Evolutionary conservation across 805 yeast species (phyloP).

Genomic region (Priceomyces castillae): DNA sequence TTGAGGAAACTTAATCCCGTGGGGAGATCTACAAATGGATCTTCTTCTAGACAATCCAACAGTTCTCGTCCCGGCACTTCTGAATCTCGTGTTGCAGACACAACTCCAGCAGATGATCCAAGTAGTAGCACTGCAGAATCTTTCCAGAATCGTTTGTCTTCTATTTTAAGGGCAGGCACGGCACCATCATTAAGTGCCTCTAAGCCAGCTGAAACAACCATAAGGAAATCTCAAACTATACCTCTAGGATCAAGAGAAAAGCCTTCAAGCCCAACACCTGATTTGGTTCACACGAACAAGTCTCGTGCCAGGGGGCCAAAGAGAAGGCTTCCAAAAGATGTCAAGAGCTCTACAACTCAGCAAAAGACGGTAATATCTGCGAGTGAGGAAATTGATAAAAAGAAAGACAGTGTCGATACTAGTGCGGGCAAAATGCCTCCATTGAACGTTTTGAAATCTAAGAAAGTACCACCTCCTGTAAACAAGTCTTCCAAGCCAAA

Average conservation of each 20-base stretch:
- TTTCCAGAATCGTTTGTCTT: slow-evolving; percentile 24
- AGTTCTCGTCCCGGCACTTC: background rate
- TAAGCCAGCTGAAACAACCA: slow-evolving; percentile 1
- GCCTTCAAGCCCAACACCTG: slow-evolving; percentile 17
- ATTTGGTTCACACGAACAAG: slow-evolving; percentile 46
- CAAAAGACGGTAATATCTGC: background rate
- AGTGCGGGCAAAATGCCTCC: background rate
- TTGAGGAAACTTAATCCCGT: slow-evolving; percentile 13
- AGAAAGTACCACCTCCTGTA: slow-evolving; percentile 20
- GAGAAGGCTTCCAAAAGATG: slow-evolving; percentile 42
- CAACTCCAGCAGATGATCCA: background rate
- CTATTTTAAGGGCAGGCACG: slow-evolving; percentile 28
- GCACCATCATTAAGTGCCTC: slow-evolving; percentile 16
- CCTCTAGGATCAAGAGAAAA: background rate
- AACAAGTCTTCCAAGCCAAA: slow-evolving; percentile 23
- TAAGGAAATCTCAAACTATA: background rate
- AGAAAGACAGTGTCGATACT: background rate
- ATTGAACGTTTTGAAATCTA: background rate
- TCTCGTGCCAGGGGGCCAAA: slow-evolving; percentile 51
- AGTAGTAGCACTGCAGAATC: slow-evolving; percentile 3
- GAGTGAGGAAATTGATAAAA: background rate
- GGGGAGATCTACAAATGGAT: background rate
- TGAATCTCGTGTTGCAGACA: background rate
- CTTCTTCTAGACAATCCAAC: background rate
- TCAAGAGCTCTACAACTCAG: slow-evolving; percentile 1